Evolutionary conservation across 2,329 filamentous ascomycete species (phyloP).

Genomic region (Sordariomycetes sp.): DNA sequence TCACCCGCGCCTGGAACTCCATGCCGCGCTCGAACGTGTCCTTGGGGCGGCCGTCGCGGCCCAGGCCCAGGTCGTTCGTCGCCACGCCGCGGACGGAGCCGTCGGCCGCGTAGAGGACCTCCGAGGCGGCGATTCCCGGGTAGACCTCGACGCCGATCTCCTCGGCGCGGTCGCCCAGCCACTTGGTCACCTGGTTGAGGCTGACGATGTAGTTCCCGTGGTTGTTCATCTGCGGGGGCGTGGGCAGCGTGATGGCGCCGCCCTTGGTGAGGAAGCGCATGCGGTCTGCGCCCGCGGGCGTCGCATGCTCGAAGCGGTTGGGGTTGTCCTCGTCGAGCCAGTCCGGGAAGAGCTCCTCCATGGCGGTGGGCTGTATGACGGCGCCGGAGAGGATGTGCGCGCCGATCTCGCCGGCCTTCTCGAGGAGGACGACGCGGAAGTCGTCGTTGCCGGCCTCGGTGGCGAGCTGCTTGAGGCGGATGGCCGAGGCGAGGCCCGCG

Average conservation of each 20-base stretch:
- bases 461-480: conserved; percentile 88
- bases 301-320: conserved; percentile 76
- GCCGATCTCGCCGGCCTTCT: conserved; percentile 91
- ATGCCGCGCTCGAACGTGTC: conserved; percentile 91
- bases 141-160: conserved; percentile 94
- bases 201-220: conserved; percentile 97
- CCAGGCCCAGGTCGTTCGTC: conserved; percentile 87
- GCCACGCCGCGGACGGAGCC: conserved; percentile 89
- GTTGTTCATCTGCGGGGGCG: conserved; percentile 96
- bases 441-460: conserved; percentile 93
- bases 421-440: conserved; percentile 82
- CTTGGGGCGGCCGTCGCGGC: conserved; percentile 72
- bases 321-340: conserved; percentile 88
- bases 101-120: conserved; percentile 78
- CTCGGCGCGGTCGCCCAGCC: conserved; percentile 93
- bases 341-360: conserved; percentile 85
- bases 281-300: conserved; percentile 70
- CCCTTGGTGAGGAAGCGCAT: conserved; percentile 92
- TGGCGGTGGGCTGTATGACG: conserved; percentile 79
- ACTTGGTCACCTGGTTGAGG: conserved; percentile 88
- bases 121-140: conserved; percentile 87
- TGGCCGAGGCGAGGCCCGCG: conserved; percentile 83
- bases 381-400: conserved; percentile 94
- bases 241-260: conserved; percentile 66
- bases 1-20: conserved; percentile 92